phyloP scores from a whole-genome alignment of 1,284 basidiomycete genomes.

The Boletellus deceptivus region DNA sequence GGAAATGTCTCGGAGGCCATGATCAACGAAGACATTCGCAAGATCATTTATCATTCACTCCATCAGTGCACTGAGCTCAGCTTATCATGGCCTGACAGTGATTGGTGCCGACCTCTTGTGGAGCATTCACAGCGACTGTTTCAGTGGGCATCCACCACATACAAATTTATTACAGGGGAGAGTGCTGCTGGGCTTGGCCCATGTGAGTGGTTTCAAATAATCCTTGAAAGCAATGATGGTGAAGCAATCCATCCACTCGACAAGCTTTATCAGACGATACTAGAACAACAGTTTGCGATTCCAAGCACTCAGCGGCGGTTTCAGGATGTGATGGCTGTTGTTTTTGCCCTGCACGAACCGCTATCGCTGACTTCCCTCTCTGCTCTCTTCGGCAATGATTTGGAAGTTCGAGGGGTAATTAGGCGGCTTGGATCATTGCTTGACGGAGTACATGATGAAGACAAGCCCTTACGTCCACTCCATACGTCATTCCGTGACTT shows the following conservation, averaged over 20 bases:
- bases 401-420: background rate
- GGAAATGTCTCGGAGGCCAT: background rate
- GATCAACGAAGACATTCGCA: background rate
- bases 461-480: background rate
- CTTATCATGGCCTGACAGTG: background rate
- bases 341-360: background rate
- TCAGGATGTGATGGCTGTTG: background rate
- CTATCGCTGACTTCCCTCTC: background rate
- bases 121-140: background rate
- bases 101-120: constrained; percentile 8
- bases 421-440: background rate
- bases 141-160: constrained; percentile 10
- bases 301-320: background rate
- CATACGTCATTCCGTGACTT: background rate
- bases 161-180: constrained; percentile 1
- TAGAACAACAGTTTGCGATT: background rate
- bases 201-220: background rate
- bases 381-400: background rate
- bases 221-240: background rate
- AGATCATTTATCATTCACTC: background rate
- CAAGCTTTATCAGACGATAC: background rate
- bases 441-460: background rate
- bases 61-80: background rate
- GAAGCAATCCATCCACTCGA: background rate
- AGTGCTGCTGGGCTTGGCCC: background rate